Evolutionary conservation across 2,329 filamentous ascomycete species (phyloP).

Genomic region (Gremmenia infestans): DNA sequence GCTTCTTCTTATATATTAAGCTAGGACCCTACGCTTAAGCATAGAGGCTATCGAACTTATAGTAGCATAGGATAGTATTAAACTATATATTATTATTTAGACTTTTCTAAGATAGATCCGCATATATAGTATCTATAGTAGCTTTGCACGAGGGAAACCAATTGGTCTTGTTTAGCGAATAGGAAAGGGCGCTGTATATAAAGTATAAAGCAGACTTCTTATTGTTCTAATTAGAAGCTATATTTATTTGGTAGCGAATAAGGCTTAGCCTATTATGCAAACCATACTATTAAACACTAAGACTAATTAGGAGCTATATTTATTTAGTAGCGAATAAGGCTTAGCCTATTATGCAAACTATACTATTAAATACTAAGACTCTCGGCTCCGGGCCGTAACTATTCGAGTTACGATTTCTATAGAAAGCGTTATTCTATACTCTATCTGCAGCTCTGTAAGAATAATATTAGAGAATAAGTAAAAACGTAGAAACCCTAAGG

Average conservation of each 20-base stretch:
- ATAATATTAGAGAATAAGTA: neutral
- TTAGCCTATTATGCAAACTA: neutral
- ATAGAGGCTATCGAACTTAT: too few relatives aligned
- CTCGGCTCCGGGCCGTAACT: neutral
- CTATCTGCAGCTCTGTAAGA: neutral
- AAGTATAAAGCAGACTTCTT: neutral
- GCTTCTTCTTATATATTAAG: constrained; percentile 11
- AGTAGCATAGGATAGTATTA: too few relatives aligned
- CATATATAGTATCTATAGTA: too few relatives aligned
- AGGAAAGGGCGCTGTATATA: too few relatives aligned
- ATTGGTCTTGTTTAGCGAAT: too few relatives aligned
- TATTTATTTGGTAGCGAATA: neutral
- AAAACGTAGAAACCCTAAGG: neutral
- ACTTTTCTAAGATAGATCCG: too few relatives aligned
- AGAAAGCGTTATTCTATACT: neutral
- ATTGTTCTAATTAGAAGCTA: neutral
- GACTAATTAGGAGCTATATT: neutral
- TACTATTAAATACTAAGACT: neutral
- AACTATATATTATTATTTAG: too few relatives aligned
- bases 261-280: neutral
- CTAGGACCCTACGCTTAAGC: neutral
- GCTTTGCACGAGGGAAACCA: too few relatives aligned
- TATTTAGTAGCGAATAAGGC: neutral
- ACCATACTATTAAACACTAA: neutral
- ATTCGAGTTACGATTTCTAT: neutral